A percentile compares a stretch with the other conserved stretches of the same genome.
Evolutionary conservation across 495 filamentous ascomycete genomes (phyloP).

Genomic region (Lindgomyces ingoldianus): DNA sequence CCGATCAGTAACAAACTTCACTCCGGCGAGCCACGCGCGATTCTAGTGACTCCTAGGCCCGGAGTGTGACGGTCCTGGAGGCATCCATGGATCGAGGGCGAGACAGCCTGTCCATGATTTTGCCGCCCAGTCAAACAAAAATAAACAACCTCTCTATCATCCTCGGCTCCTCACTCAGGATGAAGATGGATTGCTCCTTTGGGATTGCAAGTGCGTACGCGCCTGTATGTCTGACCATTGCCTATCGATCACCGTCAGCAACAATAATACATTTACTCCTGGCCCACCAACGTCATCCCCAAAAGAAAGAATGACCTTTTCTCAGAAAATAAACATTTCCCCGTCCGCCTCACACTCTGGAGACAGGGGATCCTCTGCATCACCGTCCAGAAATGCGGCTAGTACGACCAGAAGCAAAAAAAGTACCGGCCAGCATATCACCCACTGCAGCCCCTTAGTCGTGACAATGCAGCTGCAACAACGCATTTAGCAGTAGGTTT

Average conservation of each 20-base stretch:
- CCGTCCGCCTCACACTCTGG: neutral
- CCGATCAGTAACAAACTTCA: no score
- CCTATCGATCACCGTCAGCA: no score
- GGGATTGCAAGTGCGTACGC: neutral
- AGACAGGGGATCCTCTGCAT: no score
- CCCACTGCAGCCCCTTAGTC: neutral
- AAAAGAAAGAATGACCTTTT: neutral
- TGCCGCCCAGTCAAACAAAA: slow-evolving; percentile 14
- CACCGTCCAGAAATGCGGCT: no score
- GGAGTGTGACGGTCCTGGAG: no score
- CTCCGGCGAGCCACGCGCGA: no score
- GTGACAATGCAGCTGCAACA: neutral
- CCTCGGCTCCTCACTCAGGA: neutral
- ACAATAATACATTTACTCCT: no score
- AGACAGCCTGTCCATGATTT: no score
- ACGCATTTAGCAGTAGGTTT: neutral
- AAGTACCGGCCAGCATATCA: neutral
- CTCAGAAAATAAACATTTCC: neutral
- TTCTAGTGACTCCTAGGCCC: no score
- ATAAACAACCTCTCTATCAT: neutral
- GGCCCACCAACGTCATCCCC: neutral
- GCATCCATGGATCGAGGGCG: no score
- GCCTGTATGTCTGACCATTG: neutral
- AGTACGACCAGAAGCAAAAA: no score
- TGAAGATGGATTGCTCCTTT: neutral